Evolutionary conservation across 495 filamentous ascomycete species (phyloP).

Genomic region (Hypoxylon subgilvum): DNA sequence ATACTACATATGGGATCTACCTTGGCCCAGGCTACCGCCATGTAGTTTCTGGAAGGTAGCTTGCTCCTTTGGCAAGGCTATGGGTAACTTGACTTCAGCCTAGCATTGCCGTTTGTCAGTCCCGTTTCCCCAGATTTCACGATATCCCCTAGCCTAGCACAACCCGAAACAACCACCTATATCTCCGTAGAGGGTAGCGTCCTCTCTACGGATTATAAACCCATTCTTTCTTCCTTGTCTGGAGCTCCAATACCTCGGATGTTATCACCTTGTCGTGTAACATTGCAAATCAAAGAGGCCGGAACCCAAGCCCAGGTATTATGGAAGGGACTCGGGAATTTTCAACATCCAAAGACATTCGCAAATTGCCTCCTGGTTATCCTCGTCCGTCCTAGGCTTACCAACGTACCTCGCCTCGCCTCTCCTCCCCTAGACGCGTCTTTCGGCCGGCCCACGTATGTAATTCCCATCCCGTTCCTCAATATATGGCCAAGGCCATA

Average conservation of each 20-base stretch:
- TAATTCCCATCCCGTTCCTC: background rate
- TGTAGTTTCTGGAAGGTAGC: background rate
- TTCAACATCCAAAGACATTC: background rate
- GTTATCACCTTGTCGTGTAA: slow-evolving; percentile 13
- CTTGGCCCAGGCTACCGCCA: background rate
- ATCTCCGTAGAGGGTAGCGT: background rate
- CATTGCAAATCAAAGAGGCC: slow-evolving; percentile 3
- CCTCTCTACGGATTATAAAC: background rate
- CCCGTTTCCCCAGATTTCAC: background rate
- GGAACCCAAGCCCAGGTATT: background rate
- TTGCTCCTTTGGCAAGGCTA: background rate
- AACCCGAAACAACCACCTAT: background rate
- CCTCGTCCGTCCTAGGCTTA: background rate
- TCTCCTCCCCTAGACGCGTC: background rate
- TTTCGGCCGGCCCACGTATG: background rate
- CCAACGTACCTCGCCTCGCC: background rate
- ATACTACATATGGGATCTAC: background rate
- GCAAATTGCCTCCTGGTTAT: slow-evolving; percentile 9
- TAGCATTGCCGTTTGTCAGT: background rate
- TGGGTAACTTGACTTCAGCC: background rate
- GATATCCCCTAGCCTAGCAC: background rate
- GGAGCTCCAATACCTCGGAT: background rate
- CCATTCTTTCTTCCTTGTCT: background rate
- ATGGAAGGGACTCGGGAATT: slow-evolving; percentile 4
- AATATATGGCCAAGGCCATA: slow-evolving; percentile 17